Conservation (phyloP, 1,284 basidiomycete species). For the Ganoderma leucocontextum region DNA sequence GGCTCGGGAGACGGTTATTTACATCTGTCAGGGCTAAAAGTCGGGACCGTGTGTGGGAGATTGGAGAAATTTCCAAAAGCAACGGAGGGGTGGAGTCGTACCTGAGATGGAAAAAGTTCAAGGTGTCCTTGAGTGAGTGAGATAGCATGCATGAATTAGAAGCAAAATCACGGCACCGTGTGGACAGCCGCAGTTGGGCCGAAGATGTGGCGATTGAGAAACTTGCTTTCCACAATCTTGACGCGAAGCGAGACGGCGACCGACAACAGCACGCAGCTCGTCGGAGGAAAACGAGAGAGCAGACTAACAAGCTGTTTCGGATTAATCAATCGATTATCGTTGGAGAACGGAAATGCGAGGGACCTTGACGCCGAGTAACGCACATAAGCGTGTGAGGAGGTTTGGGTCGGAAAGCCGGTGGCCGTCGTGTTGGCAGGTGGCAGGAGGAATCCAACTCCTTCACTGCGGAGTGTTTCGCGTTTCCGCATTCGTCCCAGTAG, state of each 20-base stretch:
- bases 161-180: not conserved
- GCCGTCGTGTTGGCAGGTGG: not conserved
- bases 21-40: not conserved
- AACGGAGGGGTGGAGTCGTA: not conserved
- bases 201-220: not conserved
- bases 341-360: not conserved
- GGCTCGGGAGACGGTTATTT: not conserved
- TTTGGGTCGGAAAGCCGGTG: not conserved
- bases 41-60: not conserved
- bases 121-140: not conserved
- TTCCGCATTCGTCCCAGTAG: not conserved
- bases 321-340: not conserved
- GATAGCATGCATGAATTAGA: not conserved
- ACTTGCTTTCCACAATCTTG: not conserved
- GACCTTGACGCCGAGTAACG: not conserved
- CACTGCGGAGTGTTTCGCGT: no score
- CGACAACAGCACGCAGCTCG: not conserved
- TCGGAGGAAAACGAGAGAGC: not conserved
- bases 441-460: not conserved
- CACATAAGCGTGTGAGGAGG: not conserved
- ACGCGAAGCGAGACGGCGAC: not conserved
- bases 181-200: not conserved
- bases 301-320: not conserved
- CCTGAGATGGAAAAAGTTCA: not conserved
- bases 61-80: not conserved